These are phyloP conservation scores for button mushroom (Agaricus bisporus) DNA, from an alignment of 768 basidiomycete species.

Conservation along the genomic window DNA sequence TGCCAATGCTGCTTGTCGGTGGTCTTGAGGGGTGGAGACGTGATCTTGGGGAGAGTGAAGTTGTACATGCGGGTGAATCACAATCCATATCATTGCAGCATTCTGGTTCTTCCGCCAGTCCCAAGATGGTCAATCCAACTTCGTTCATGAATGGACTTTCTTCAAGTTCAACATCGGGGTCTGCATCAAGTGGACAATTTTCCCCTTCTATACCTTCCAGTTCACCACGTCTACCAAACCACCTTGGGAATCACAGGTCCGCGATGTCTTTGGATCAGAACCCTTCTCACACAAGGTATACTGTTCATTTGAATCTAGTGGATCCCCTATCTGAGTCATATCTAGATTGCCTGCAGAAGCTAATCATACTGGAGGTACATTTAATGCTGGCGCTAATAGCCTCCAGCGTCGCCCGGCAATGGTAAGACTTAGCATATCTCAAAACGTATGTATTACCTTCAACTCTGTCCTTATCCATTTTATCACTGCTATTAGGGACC, in stretches of 20 bases:
- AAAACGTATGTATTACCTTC: constrained; percentile 12
- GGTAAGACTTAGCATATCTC: constrained; percentile 31
- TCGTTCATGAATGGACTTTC: constrained; percentile 16
- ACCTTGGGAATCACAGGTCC: constrained; percentile 20
- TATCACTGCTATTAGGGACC: constrained; percentile 23
- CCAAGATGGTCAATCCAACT: constrained; percentile 22
- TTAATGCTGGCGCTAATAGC: constrained; percentile 17
- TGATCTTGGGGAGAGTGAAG: constrained; percentile 38
- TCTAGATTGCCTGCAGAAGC: constrained; percentile 37
- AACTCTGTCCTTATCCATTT: constrained; percentile 35
- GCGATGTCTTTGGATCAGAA: constrained; percentile 35
- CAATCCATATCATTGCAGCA: constrained; percentile 9
- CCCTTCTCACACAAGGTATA: constrained; percentile 37
- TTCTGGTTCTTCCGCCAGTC: constrained; percentile 12
- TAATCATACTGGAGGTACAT: constrained; percentile 18
- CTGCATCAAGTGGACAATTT: constrained; percentile 5
- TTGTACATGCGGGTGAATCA: constrained; percentile 15
- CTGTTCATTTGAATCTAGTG: neutral
- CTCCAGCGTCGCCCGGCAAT: constrained; percentile 33
- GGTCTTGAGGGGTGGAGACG: constrained; percentile 79
- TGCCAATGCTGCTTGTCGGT: constrained; percentile 80
- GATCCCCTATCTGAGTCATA: neutral
- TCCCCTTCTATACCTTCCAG: constrained; percentile 10
- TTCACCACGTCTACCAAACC: neutral
- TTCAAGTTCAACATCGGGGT: constrained; percentile 2